Evolutionary conservation across 768 basidiomycete genomes (phyloP), one percentile per base, ranked within the genome.

Genomic region (Russula compacta): DNA sequence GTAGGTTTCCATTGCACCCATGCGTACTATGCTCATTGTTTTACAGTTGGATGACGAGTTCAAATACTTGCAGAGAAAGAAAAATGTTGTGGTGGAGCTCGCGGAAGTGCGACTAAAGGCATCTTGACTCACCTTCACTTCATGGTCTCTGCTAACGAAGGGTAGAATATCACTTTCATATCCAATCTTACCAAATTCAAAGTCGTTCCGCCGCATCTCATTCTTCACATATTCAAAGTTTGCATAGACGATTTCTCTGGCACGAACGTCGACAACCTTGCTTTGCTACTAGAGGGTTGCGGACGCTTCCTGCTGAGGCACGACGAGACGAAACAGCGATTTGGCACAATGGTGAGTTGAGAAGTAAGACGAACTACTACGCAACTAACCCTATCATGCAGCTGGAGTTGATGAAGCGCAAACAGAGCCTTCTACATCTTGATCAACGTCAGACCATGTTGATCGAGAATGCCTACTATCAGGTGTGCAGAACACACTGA

Each of bases 391-490:
- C 0, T 24, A 9, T 17, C 43, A 38, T 48, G 1, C 60, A 95
- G 92, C 78, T 99, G 39, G 97, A 98, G 68, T 76, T 97, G 33
- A 92, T 98, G 91, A 82, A 88, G 60, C 83, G 95, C 47, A 98
- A 98, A 75, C 94, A 97, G 79, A 87, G 80, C 57, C 81, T 93
- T 77, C 86, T 92, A 65, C 93, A 98, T 70, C 83, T 99, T 38
- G 97, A 98, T 72, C 87, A 92, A 69, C 79, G 94, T 17, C 92
- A 98, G 69, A 76, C 86, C 6, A 79, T 98, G 15, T 75, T 98
- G 63, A 81, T 99, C 35, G 97, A 98, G 73, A 99, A 99, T 71
- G 97, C 97, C 0, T 99, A 97, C 72, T 98, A 98, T 72, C 94
- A 94, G 81, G 93, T 92, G 50, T 51, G 72, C 64, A 52, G 64